Conservation (phyloP, 2,329 filamentous ascomycete genomes). For the Sclerotinia minor region DNA sequence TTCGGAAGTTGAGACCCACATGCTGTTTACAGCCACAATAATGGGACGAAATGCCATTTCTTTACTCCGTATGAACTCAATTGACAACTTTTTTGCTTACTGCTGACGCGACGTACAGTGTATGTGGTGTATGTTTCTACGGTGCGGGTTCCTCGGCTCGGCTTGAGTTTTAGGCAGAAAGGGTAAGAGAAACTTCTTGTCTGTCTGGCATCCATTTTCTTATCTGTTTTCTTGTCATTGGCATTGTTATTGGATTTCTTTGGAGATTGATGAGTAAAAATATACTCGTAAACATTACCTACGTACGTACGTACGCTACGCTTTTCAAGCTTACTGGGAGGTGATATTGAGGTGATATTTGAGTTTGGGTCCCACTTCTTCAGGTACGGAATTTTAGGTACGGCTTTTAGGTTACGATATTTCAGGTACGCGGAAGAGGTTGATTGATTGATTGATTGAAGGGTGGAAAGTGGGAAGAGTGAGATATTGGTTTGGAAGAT, state of each 20-base stretch:
- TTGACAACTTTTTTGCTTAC: background rate
- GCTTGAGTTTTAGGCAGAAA: background rate
- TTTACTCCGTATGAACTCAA: background rate
- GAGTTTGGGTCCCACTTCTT: background rate
- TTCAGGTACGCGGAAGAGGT: background rate
- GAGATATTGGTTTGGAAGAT: background rate
- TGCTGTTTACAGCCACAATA: background rate
- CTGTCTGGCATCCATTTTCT: too few species aligned
- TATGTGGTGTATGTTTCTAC: background rate
- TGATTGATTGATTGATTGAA: background rate
- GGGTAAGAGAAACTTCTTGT: too few species aligned
- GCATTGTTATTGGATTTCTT: too few species aligned
- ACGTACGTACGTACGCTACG: too few species aligned
- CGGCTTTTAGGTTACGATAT: too few species aligned
- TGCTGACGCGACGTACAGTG: constrained; percentile 13
- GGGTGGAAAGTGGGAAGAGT: background rate
- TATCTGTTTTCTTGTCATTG: too few species aligned
- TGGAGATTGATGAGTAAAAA: too few species aligned
- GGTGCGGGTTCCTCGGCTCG: too few species aligned
- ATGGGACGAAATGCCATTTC: background rate
- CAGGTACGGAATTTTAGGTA: background rate
- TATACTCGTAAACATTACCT: too few species aligned
- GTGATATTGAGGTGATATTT: background rate
- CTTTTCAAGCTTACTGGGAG: background rate
- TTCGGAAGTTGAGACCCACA: background rate